Conservation (phyloP, 176 grass and related monocot genomes). For the Triticum urartu region DNA sequence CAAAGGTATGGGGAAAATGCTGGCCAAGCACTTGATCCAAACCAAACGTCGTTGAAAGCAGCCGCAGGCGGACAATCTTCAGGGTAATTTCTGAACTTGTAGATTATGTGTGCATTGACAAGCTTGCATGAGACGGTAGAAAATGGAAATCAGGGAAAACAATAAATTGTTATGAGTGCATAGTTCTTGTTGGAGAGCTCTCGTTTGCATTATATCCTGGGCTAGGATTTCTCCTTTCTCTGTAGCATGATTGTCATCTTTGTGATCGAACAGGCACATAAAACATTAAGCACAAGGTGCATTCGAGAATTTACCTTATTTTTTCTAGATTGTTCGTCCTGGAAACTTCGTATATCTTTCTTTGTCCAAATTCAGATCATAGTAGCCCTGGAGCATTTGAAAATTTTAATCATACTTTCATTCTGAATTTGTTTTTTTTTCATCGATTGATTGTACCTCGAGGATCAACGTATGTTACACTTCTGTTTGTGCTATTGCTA, state of each 20-base stretch:
- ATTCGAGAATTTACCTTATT: background rate
- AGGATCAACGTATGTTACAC: background rate
- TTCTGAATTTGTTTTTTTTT: slow-evolving; percentile 4
- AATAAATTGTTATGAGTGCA: background rate
- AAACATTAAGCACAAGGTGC: background rate
- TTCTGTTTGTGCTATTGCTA: too few species aligned
- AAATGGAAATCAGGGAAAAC: background rate
- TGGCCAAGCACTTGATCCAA: slow-evolving; percentile 75
- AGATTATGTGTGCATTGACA: slow-evolving; percentile 10
- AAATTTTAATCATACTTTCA: slow-evolving; percentile 2
- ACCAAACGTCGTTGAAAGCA: slow-evolving; percentile 76
- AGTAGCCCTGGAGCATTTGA: background rate
- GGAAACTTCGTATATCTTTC: background rate
- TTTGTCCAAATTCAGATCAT: background rate
- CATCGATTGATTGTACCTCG: background rate
- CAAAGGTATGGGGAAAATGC: slow-evolving; percentile 90
- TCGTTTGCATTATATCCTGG: slow-evolving; percentile 3
- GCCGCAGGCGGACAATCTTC: slow-evolving; percentile 84
- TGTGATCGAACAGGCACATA: background rate
- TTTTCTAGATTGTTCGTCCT: background rate
- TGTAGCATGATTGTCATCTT: background rate
- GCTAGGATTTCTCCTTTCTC: background rate
- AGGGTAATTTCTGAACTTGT: slow-evolving; percentile 63
- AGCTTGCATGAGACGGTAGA: slow-evolving; percentile 16
- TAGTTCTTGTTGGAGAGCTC: slow-evolving; percentile 5